Percentiles rank a stretch among this genome's conserved stretches.
phyloP scores from a whole-genome alignment of 129 eudicot genomes.

The Tagetes patula region DNA sequence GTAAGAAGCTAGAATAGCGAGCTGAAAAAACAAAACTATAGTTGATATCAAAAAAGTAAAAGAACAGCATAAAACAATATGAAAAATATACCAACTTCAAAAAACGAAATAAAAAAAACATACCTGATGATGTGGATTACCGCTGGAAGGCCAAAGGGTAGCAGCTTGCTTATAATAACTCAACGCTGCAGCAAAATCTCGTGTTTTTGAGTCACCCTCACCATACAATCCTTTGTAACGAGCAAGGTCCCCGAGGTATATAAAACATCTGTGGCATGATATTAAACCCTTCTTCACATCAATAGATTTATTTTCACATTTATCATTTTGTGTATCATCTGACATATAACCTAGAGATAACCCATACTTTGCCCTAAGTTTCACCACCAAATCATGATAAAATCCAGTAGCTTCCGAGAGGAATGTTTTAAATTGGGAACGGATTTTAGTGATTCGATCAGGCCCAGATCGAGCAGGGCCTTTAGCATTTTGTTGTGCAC shows the following conservation, averaged over 20 bases:
- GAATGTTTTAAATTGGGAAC: conserved; percentile 81
- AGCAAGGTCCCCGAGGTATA: conserved; percentile 91
- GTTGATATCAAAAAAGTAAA: not conserved
- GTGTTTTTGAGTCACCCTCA: conserved; percentile 77
- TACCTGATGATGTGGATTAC: conserved; percentile 98
- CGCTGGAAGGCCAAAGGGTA: conserved; percentile 76
- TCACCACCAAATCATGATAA: conserved; percentile 90
- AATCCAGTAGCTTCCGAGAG: conserved; percentile 96
- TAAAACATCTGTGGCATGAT: conserved; percentile 87
- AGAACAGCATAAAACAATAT: not conserved
- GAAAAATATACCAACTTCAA: not conserved
- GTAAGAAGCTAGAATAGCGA: conserved; percentile 86
- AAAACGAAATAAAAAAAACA: not conserved
- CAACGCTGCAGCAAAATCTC: conserved; percentile 83
- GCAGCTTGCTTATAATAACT: conserved; percentile 89
- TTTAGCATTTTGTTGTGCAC: conserved; percentile 62
- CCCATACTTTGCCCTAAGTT: conserved; percentile 83
- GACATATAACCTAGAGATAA: conserved; percentile 60
- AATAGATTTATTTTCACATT: conserved; percentile 50
- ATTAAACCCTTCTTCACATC: conserved; percentile 75
- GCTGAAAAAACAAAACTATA: conserved; percentile 48
- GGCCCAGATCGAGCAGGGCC: conserved; percentile 58
- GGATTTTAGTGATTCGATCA: conserved; percentile 67
- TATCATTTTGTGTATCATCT: conserved; percentile 58
- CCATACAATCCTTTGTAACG: conserved; percentile 92